phyloP scores from a whole-genome alignment of 495 filamentous ascomycete species.

The Lichenothelia convexa region DNA sequence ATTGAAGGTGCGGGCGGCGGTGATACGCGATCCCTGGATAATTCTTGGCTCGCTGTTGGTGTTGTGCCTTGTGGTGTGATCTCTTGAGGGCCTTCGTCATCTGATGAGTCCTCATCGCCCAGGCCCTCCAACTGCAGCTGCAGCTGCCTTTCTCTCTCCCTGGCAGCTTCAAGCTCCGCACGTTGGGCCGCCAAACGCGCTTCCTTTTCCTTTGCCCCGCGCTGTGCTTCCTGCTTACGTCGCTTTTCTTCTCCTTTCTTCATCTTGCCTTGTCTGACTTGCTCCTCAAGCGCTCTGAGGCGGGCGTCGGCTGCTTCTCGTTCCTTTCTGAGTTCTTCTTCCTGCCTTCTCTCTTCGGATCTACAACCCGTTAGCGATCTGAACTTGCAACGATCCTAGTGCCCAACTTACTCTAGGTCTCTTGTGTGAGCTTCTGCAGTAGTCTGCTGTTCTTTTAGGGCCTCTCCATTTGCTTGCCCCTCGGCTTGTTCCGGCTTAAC shows the following conservation, averaged over 20 bases:
- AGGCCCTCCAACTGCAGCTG: constrained; percentile 72
- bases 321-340: constrained; percentile 62
- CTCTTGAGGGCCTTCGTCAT: constrained; percentile 69
- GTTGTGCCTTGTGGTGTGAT: constrained; percentile 71
- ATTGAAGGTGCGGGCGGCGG: constrained; percentile 26
- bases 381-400: background rate
- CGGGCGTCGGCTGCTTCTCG: constrained; percentile 66
- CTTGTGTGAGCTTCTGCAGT: constrained; percentile 56
- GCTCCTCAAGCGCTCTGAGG: constrained; percentile 76
- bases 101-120: constrained; percentile 59
- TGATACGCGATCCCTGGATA: constrained; percentile 21
- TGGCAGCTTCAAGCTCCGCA: constrained; percentile 80
- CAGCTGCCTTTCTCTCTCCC: constrained; percentile 71
- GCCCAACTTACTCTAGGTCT: constrained; percentile 64
- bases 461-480: constrained; percentile 27
- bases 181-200: constrained; percentile 64
- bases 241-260: constrained; percentile 93
- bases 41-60: constrained; percentile 48
- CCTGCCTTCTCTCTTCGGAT: constrained; percentile 53
- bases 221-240: constrained; percentile 69
- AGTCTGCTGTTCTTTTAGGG: constrained; percentile 52
- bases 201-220: constrained; percentile 80
- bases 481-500: constrained; percentile 26
- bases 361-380: constrained; percentile 28
- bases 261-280: constrained; percentile 85